Percentiles rank a stretch among this genome's conserved stretches.
These are phyloP conservation scores for Annulohypoxylon moriforme DNA, from an alignment of 495 filamentous ascomycete species.

Conservation along the genomic window DNA sequence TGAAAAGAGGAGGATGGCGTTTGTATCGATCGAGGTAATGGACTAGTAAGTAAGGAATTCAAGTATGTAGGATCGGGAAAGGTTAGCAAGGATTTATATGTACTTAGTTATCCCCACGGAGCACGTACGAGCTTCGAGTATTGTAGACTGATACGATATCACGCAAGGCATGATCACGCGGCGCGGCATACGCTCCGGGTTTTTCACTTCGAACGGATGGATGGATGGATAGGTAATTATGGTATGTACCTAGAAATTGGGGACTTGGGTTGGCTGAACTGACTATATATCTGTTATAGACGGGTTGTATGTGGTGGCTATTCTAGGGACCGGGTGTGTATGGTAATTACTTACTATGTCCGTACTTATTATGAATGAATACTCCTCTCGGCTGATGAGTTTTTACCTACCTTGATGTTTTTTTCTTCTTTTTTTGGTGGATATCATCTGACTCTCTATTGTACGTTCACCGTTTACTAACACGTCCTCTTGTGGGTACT, in stretches of 20 bases:
- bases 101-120: no score
- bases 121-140: background rate
- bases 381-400: background rate
- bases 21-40: background rate
- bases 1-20: conserved; percentile 8
- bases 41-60: no score
- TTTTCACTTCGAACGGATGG: background rate
- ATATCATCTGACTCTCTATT: no score
- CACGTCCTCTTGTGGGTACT: no score
- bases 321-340: background rate
- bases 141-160: background rate
- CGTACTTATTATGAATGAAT: conserved; percentile 2
- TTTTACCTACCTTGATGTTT: background rate
- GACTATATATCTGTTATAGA: background rate
- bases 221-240: background rate
- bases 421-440: background rate
- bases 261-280: background rate
- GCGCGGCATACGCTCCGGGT: background rate
- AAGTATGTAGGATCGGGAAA: background rate
- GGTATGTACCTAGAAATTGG: background rate
- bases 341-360: background rate
- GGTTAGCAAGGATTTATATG: background rate
- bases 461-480: no score
- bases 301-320: background rate
- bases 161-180: conserved; percentile 6